Base-by-base conservation (phyloP, 257 asterid genomes). In the Linderniella brevidens region DNA sequence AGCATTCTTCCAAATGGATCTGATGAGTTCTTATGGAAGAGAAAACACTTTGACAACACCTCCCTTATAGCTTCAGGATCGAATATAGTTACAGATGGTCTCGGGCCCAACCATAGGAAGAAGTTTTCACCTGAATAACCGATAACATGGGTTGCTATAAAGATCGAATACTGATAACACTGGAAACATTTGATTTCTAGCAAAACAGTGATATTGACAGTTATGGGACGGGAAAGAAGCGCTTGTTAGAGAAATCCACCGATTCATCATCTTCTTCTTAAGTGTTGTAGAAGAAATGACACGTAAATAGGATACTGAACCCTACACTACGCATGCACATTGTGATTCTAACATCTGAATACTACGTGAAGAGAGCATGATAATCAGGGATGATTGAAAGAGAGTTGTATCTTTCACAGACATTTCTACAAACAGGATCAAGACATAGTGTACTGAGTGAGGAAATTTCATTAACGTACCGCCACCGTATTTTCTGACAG, bases 61-160 rank as follows among this genome's bases (percentile, higher is more conserved):
- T 49, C 54, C 20, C 16, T 49, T 16, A 49, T 32, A 3, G 37
- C 5, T 32, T 14, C 42, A 4, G 54, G 54, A 7, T 49, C 54
- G 5, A 5, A 4, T 18, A 49, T 5, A 3, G 37, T 49, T 4
- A 49, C 9, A 6, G 41, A 0, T 14, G 54, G 54, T 32, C 17
- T 49, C 4, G 54, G 41, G 0, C 54, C 54, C 4, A 49, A 3
- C 54, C 54, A 49, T 2, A 35, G 1, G 41, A 49, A 49, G 42
- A 1, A 29, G 0, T 35, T 19, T 3, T 49, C 37, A 29, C 54
- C 54, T 49, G 38, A 17, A 49, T 12, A 13, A 1, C 16, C n/a
- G n/a, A n/a, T n/a, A n/a, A 1, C 4, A 8, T 13, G 1, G 19
- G 3, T 43, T 13, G 3, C 4, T 1, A 3, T 3, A 13, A 43